Conservation (phyloP, 495 filamentous ascomycete genomes). For the Monascus purpureus region DNA sequence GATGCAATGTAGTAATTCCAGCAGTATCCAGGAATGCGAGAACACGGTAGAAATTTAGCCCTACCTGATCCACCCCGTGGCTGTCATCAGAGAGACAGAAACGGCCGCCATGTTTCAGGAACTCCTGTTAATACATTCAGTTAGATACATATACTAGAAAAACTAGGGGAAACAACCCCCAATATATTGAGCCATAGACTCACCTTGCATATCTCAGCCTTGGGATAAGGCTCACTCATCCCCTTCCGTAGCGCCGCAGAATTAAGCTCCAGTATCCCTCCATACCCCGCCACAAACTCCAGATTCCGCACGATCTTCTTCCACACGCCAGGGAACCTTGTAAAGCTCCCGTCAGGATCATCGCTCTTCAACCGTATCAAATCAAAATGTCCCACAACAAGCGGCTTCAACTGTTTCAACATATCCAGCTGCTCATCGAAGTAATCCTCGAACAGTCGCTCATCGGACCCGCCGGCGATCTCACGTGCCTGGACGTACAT, state of each 20-base stretch:
- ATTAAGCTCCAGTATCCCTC: slow-evolving; percentile 80
- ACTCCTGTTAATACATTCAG: slow-evolving; percentile 30
- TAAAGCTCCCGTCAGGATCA: slow-evolving; percentile 45
- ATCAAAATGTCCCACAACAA: slow-evolving; percentile 88
- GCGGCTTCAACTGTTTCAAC: slow-evolving; percentile 57
- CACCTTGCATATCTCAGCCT: slow-evolving; percentile 62
- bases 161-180: slow-evolving; percentile 1
- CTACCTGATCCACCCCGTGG: slow-evolving; percentile 71
- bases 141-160: background rate
- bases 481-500: slow-evolving; percentile 52
- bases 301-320: slow-evolving; percentile 58
- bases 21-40: slow-evolving; percentile 40
- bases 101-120: slow-evolving; percentile 50
- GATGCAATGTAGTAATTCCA: slow-evolving; percentile 31
- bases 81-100: slow-evolving; percentile 89
- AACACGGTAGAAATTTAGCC: slow-evolving; percentile 48
- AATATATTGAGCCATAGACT: slow-evolving; percentile 16
- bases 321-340: slow-evolving; percentile 51
- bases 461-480: slow-evolving; percentile 48
- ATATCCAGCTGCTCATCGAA: slow-evolving; percentile 79
- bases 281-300: slow-evolving; percentile 50
- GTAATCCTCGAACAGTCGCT: slow-evolving; percentile 61
- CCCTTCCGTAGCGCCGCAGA: slow-evolving; percentile 78
- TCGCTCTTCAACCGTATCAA: slow-evolving; percentile 69
- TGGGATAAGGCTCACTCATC: slow-evolving; percentile 79